Base-by-base conservation (phyloP, 192 early-diverging fungal species). In the Coemansia sp. region DNA sequence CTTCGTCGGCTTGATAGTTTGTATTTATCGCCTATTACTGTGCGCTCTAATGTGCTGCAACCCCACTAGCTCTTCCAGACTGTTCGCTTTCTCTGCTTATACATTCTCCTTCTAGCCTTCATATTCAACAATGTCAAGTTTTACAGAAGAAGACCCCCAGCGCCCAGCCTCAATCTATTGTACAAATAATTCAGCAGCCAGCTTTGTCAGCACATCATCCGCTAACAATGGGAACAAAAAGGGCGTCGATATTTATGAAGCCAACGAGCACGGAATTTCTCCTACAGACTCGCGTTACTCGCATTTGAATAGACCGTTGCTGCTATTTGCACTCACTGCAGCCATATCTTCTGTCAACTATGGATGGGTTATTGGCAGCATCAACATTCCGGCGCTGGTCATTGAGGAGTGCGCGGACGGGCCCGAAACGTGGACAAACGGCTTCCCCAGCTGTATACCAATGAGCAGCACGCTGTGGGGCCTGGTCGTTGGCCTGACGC, bases 391-490 rank as follows among this genome's bases (percentile, higher is more conserved):
- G 0, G 76, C 72, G 4, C 65, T 65, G 54, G 66, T 64, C 38
- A 80, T 86, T 35, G 76, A 72, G 40, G 57, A 82, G 42, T 86
- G 82, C 60, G 67, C 78, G 1, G 24, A 49, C 22, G 77, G 77
- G 11, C 77, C 77, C 11, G 59, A 62, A 47, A 66, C 66, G 5
- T 80, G 71, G 70, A 68, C 40, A 4, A 53, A 48, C 46, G 75
- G 75, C 6, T 71, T 92, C 6, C 86, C 86, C 6, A 63, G 71
- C 49, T 92, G 90, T 48, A 81, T 92, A 30, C 84, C 84, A 24
- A 92, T 92, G 90, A 71, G 73, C 7, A 78, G 75, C 54, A 71
- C 65, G 2, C 67, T 92, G 67, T 80, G 85, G 86, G 35, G 77
- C 69, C 32, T 78, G 75, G 43, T 86, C 69, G 46, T 84, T 82